phyloP scores from a whole-genome alignment of 345 rosid species.

The Ailanthus altissimus region DNA sequence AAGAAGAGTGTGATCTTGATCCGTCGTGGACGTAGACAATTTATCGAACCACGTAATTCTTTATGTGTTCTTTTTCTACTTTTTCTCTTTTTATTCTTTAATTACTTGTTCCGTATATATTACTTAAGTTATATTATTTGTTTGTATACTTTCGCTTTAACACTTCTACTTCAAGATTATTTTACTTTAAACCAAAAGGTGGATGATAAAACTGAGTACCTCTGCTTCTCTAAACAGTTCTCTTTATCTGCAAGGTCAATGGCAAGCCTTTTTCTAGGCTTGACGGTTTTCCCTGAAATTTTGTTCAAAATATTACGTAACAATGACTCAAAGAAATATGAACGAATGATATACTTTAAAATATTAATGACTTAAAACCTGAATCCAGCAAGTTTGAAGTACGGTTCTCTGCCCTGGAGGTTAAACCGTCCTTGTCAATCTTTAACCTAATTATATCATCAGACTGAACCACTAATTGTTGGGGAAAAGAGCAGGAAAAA shows the following conservation, averaged over 20 bases:
- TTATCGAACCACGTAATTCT: no score
- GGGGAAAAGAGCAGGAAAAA: background rate
- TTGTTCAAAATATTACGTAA: constrained; percentile 30
- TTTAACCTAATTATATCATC: constrained; percentile 41
- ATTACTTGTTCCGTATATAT: no score
- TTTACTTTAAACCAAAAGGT: background rate
- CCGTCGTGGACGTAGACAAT: no score
- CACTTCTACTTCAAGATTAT: background rate
- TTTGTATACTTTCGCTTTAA: no score
- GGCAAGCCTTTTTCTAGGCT: constrained; percentile 49
- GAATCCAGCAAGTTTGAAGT: constrained; percentile 31
- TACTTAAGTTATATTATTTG: no score
- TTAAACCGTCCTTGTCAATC: constrained; percentile 29
- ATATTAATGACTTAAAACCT: constrained; percentile 28
- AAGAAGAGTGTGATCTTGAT: no score
- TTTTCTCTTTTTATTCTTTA: no score
- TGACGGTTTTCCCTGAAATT: constrained; percentile 44
- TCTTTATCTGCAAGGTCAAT: constrained; percentile 61
- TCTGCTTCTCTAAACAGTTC: constrained; percentile 83
- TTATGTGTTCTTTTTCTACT: no score
- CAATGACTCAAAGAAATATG: constrained; percentile 12
- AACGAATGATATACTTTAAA: constrained; percentile 17
- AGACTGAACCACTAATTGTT: constrained; percentile 20
- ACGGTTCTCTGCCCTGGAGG: constrained; percentile 37
- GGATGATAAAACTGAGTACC: constrained; percentile 44